Evolutionary conservation across 805 yeast genomes (phyloP), one percentile per base, ranked within the genome.

Genomic region (Helenozyma rhizophorensis): DNA sequence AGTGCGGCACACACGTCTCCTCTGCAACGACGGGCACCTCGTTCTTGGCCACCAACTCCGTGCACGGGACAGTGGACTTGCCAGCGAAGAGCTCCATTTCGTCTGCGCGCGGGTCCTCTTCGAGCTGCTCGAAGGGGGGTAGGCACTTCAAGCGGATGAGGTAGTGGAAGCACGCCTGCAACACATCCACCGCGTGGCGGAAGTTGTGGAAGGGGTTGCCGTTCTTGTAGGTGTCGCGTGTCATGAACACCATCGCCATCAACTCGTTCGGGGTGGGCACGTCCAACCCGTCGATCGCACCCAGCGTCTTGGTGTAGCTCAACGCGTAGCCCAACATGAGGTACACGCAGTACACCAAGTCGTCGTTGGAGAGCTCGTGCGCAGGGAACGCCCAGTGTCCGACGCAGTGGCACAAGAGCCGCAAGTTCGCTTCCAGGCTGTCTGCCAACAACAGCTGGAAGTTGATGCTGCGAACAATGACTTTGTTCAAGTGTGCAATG

Each of bases 181-280:
- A 62, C 7, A 93, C 98, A 60, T 93, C 98, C 12, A 87, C 83
- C 1, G 96, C 97, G 60, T 93, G 98, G 46, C 95, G 74, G 54
- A 89, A 93, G 60, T 90, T 89, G 64, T 93, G 98, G 66, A 90
- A 93, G 12, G 90, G 86, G 55, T 89, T 89, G 9, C 87, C 85
- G 46, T 78, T 76, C 50, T 83, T 80, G 58, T 93, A 93, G 27
- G 86, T 75, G 45, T 83, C 83, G 40, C 96, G 72, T 7, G 85
- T 69, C 45, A 78, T 72, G 43, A 81, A 73, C 14, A 87, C 58
- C 43, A 89, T 70, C 14, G 74, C 68, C 26, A 78, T 58, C 17
- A 87, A 60, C 37, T 69, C 65, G 50, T 76, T 74, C 11, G 55
- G 35, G 2, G 42, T 26, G 14, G 54, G 53, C 15, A 50, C 19